phyloP scores from a whole-genome alignment of 768 basidiomycete genomes.

The Exidia glandulosa region DNA sequence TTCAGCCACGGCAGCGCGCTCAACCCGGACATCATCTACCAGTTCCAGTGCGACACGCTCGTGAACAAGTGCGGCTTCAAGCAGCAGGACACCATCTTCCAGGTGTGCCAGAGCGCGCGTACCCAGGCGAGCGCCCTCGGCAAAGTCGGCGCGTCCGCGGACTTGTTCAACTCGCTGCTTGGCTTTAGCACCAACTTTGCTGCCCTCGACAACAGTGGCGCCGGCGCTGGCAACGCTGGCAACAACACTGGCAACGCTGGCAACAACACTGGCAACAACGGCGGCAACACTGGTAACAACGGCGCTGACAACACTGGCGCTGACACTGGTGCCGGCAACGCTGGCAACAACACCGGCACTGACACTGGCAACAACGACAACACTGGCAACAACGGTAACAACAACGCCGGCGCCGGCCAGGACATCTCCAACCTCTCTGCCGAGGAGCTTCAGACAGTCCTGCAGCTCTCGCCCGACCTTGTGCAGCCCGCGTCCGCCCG shows the following conservation, averaged over 20 bases:
- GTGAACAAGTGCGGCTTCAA: slow-evolving; percentile 33
- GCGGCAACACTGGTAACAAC: background rate
- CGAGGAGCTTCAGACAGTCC: background rate
- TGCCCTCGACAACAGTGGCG: slow-evolving; percentile 17
- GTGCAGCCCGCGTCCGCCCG: slow-evolving; percentile 29
- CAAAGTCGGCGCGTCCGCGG: slow-evolving; percentile 41
- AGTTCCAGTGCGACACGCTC: slow-evolving; percentile 8
- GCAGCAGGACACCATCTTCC: background rate
- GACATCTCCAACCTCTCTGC: background rate
- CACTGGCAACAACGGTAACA: slow-evolving; percentile 17
- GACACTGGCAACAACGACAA: slow-evolving; percentile 20
- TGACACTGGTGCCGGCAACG: background rate
- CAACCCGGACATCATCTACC: slow-evolving; percentile 7
- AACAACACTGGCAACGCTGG: background rate
- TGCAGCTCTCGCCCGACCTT: slow-evolving; percentile 24
- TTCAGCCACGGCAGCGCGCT: slow-evolving; percentile 3
- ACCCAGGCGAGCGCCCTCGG: slow-evolving; percentile 31
- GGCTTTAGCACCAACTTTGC: slow-evolving; percentile 45
- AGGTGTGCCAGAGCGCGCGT: background rate
- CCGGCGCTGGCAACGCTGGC: too few species aligned
- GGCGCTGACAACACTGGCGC: background rate
- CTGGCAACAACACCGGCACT: slow-evolving; percentile 5
- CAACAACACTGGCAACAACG: background rate
- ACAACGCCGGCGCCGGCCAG: slow-evolving; percentile 9
- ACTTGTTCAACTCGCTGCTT: slow-evolving; percentile 50